Percentiles rank a stretch among this genome's conserved stretches.
These are phyloP conservation scores for Podospora appendiculata DNA, from an alignment of 495 filamentous ascomycete species.

Conservation along the genomic window DNA sequence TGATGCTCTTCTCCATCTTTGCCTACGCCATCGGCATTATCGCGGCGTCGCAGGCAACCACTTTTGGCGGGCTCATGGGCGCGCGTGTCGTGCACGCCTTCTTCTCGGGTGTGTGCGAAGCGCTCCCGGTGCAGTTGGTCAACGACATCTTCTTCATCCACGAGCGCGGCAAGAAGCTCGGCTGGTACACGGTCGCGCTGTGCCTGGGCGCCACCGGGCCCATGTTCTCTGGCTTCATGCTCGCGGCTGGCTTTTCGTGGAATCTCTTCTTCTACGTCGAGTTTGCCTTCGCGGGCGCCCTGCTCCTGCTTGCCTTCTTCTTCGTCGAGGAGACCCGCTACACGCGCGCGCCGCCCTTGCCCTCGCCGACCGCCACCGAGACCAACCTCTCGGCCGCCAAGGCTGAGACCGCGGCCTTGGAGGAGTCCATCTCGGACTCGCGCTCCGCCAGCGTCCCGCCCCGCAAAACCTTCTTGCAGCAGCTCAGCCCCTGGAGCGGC, in stretches of 20 bases:
- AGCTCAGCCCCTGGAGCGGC: conserved; percentile 40
- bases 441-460: conserved; percentile 18
- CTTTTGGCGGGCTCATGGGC: conserved; percentile 46
- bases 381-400: not conserved
- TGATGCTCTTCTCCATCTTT: conserved; percentile 49
- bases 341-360: conserved; percentile 6
- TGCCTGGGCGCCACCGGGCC: conserved; percentile 53
- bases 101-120: conserved; percentile 54
- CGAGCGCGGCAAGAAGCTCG: conserved; percentile 50
- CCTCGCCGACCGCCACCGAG: conserved; percentile 25
- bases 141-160: conserved; percentile 64
- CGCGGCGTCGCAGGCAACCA: conserved; percentile 43
- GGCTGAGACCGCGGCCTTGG: not conserved
- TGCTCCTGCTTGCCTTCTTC: conserved; percentile 52
- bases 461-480: conserved; percentile 39
- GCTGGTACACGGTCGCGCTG: conserved; percentile 54
- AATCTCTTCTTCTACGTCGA: conserved; percentile 59
- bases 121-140: conserved; percentile 54
- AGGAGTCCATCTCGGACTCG: conserved; percentile 6
- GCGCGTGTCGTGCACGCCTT: conserved; percentile 49
- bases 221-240: conserved; percentile 57
- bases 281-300: conserved; percentile 47
- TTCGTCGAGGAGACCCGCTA: conserved; percentile 57
- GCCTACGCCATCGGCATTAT: conserved; percentile 50
- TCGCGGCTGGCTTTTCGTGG: conserved; percentile 55